Conservation (phyloP, 257 asterid genomes). For the Solanum pinnatisectum region DNA sequence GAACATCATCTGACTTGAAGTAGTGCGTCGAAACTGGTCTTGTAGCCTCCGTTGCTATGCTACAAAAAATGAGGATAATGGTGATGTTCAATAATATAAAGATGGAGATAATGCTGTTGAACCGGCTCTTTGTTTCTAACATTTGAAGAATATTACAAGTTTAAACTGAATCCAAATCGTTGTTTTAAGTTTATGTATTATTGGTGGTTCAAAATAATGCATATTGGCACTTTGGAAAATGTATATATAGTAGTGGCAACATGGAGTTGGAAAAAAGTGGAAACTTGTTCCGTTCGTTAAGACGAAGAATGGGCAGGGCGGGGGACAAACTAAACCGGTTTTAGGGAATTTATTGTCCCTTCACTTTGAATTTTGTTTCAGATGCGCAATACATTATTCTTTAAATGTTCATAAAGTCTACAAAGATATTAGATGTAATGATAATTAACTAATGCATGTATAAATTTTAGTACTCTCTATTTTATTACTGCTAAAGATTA, state of each 20-base stretch:
- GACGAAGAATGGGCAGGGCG: background rate
- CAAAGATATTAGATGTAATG: accelerated
- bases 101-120: background rate
- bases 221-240: background rate
- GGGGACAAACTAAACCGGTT: background rate
- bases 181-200: background rate
- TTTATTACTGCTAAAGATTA: too few species aligned
- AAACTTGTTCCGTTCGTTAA: background rate
- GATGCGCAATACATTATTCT: too few species aligned
- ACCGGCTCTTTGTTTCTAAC: background rate
- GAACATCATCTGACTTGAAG: background rate
- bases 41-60: background rate
- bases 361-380: background rate
- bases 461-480: too few species aligned
- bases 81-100: background rate
- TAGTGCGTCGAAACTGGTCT: background rate
- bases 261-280: background rate
- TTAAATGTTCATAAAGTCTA: too few species aligned
- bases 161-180: background rate
- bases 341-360: background rate
- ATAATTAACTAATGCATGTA: too few species aligned
- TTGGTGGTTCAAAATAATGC: background rate
- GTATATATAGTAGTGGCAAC: background rate
- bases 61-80: background rate
- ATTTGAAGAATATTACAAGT: background rate